phyloP scores from a whole-genome alignment of 352 stramenopile genomes.

The Pythium sp. region DNA sequence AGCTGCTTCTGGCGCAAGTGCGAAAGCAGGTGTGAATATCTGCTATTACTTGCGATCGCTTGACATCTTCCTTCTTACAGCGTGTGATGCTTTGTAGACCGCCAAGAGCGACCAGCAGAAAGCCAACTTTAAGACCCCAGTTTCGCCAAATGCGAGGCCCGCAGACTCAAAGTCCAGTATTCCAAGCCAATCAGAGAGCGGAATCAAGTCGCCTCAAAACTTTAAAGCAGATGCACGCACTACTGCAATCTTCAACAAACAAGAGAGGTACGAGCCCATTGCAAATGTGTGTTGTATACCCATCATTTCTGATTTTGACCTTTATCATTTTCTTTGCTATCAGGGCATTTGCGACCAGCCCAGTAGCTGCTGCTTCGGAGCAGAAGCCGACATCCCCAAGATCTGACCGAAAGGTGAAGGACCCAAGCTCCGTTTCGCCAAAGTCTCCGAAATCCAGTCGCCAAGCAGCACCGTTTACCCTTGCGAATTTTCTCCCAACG shows the following conservation, averaged over 20 bases:
- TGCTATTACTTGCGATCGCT: background rate
- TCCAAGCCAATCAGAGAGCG: background rate
- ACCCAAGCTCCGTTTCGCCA: background rate
- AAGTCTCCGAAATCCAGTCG: background rate
- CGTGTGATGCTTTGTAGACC: constrained; percentile 7
- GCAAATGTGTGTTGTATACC: background rate
- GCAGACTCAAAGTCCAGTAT: background rate
- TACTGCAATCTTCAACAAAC: background rate
- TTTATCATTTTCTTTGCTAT: background rate
- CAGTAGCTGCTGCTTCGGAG: background rate
- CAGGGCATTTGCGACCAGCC: background rate
- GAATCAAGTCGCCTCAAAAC: constrained; percentile 6
- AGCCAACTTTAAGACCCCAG: constrained; percentile 17
- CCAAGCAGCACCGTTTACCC: background rate
- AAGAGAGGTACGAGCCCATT: background rate
- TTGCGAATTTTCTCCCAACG: constrained; percentile 1
- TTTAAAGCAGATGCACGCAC: background rate
- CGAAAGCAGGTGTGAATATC: constrained; percentile 31
- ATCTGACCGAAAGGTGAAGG: background rate
- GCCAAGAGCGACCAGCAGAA: constrained; percentile 18
- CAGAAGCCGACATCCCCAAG: background rate
- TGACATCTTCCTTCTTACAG: background rate
- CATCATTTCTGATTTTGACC: background rate
- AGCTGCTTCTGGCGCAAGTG: constrained; percentile 38
- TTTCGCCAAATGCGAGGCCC: background rate